Evolutionary conservation across 192 early-diverging fungal species (phyloP), one percentile per base, ranked within the genome.

Genomic region (Bifiguratus adelaidae): DNA sequence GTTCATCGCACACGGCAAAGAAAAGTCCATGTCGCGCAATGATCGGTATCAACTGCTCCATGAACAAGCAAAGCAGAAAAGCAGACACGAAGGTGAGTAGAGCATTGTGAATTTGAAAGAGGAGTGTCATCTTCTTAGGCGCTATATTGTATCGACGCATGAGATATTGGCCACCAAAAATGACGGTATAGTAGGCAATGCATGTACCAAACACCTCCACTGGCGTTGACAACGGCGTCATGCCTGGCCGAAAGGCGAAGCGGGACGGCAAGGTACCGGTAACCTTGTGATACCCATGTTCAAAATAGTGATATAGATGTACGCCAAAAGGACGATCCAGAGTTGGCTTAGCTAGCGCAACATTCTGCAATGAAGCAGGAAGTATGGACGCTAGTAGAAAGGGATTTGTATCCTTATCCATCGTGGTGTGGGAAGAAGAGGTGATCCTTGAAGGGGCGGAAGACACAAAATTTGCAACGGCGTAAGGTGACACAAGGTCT

Each of bases 91-190:
- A 42, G 2, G 85, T 83, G 46, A 92, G 65, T 21, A 81, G 48
- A 35, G 84, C 66, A 67, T 92, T 92, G 65, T 92, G 89, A 42
- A 88, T 13, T 58, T 87, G 81, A 41, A 89, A 86, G 26, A 78
- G 52, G 46, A 58, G 41, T 45, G 82, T 77, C 44, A 81, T 67
- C 65, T 82, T 80, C 61, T 86, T 73, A 12, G 73, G 68, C 41
- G 80, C 68, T 49, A 65, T n/a, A n/a, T n/a, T n/a, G n/a, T n/a
- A 56, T 52, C 67, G 65, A 49, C 58, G 67, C 77, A 89, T 82
- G 44, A 84, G 35, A 49, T 62, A 57, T 49, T 81, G 78, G 26
- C 77, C 79, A 41, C 86, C 84, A 68, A 87, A 85, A 67, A 89
- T 81, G 37, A 80, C 55, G 7, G 72, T 63, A 24, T 83, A 68